Evolutionary conservation across 2,329 filamentous ascomycete species (phyloP).

Genomic region (Xylaria sp.): DNA sequence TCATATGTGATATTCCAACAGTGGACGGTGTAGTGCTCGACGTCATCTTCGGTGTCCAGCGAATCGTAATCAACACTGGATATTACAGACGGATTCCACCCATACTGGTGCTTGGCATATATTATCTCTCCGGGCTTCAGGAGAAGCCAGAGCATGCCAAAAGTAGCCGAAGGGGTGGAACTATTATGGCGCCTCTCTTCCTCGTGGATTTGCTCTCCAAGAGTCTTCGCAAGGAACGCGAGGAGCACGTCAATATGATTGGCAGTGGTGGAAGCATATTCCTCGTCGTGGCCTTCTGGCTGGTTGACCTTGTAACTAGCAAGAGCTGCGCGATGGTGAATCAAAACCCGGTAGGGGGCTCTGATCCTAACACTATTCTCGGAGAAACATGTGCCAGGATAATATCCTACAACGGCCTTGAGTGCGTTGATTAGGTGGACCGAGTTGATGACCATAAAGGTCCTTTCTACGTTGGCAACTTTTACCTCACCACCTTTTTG

Average conservation of each 20-base stretch:
- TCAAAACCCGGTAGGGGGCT: conserved; percentile 51
- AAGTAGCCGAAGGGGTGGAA: conserved; percentile 46
- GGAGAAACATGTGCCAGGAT: conserved; percentile 45
- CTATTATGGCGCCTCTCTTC: conserved; percentile 46
- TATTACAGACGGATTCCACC: conserved; percentile 48
- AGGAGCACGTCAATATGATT: conserved; percentile 51
- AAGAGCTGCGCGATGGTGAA: conserved; percentile 50
- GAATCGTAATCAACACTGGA: conserved; percentile 34
- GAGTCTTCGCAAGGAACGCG: conserved; percentile 44
- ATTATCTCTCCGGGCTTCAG: conserved; percentile 50
- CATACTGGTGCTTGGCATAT: conserved; percentile 44
- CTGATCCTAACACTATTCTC: conserved; percentile 43
- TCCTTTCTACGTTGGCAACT: conserved; percentile 36
- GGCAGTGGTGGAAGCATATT: conserved; percentile 45
- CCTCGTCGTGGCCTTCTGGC: conserved; percentile 43
- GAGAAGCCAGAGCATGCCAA: conserved; percentile 50
- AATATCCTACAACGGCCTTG: conserved; percentile 51
- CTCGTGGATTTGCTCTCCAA: conserved; percentile 41
- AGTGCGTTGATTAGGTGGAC: conserved; percentile 50
- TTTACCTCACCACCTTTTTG: conserved; percentile 30
- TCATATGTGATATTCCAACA: conserved; percentile 48
- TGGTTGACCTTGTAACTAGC: conserved; percentile 46
- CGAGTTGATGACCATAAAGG: conserved; percentile 49
- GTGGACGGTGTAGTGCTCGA: conserved; percentile 32
- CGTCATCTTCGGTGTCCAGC: neutral